Evolutionary conservation across 1,284 basidiomycete species (phyloP).

Genomic region (Inonotus obliquus): DNA sequence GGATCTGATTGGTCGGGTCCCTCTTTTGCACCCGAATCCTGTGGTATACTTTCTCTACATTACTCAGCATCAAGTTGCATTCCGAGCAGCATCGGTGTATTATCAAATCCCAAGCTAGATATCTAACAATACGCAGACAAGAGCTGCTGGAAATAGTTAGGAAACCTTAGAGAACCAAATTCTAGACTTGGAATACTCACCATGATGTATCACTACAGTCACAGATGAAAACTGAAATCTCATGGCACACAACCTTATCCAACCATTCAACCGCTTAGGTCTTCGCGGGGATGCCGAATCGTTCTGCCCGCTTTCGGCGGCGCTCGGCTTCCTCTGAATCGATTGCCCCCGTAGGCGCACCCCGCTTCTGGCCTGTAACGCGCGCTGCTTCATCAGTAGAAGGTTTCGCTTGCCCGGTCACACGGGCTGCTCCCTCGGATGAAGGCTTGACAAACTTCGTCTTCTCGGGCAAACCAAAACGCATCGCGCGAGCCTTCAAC

Average conservation of each 20-base stretch:
- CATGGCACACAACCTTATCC: neutral
- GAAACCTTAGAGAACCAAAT: neutral
- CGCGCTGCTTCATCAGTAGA: neutral
- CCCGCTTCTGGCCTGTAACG: constrained; percentile 36
- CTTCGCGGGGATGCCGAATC: constrained; percentile 38
- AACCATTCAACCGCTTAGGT: neutral
- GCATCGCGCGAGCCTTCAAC: constrained; percentile 43
- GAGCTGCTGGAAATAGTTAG: neutral
- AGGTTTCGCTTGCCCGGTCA: neutral
- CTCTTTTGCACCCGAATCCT: neutral
- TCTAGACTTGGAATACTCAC: neutral
- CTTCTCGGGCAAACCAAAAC: constrained; percentile 40
- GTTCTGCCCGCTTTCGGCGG: constrained; percentile 56
- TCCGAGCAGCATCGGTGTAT: neutral
- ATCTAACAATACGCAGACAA: neutral
- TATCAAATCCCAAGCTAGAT: neutral
- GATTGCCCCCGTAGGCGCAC: constrained; percentile 36
- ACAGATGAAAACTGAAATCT: neutral
- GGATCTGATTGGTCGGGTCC: neutral
- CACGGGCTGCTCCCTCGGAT: constrained; percentile 3
- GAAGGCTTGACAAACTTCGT: constrained; percentile 14
- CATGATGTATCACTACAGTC: neutral
- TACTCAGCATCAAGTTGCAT: neutral
- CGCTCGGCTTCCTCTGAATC: constrained; percentile 56
- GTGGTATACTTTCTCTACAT: neutral